These are phyloP conservation scores for Cryptosporidium ubiquitum DNA, from an alignment of 169 alveolate genomes.

Conservation along the genomic window DNA sequence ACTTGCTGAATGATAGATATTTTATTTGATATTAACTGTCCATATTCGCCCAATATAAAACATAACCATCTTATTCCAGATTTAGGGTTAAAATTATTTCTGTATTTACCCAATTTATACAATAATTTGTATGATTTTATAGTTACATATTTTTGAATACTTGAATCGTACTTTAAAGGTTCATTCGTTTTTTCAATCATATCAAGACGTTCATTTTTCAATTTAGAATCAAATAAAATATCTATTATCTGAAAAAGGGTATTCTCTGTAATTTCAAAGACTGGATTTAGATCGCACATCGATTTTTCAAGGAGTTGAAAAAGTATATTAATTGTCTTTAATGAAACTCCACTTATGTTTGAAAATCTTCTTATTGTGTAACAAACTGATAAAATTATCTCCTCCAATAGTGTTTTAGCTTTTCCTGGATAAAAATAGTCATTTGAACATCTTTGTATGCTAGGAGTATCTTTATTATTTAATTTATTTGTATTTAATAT, in stretches of 20 bases:
- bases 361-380: constrained; percentile 24
- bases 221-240: constrained; percentile 33
- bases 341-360: constrained; percentile 18
- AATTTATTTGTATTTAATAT: neutral
- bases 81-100: neutral
- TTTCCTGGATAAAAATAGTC: constrained; percentile 30
- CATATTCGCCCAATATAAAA: constrained; percentile 58
- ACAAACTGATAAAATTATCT: constrained; percentile 19
- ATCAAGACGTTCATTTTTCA: neutral
- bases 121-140: constrained; percentile 28
- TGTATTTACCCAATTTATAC: neutral
- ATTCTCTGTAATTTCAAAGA: constrained; percentile 35
- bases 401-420: constrained; percentile 34
- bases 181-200: neutral
- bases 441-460: neutral
- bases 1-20: constrained; percentile 29
- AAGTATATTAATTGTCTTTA: constrained; percentile 20
- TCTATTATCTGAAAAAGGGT: constrained; percentile 61
- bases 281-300: neutral
- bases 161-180: neutral
- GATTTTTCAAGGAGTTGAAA: constrained; percentile 43
- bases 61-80: constrained; percentile 70
- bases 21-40: constrained; percentile 36
- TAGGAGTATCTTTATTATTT: neutral
- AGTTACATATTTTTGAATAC: constrained; percentile 15